Evolutionary conservation across 208 protist genomes (phyloP).

Genomic region (Plasmodiophora brassicae): DNA sequence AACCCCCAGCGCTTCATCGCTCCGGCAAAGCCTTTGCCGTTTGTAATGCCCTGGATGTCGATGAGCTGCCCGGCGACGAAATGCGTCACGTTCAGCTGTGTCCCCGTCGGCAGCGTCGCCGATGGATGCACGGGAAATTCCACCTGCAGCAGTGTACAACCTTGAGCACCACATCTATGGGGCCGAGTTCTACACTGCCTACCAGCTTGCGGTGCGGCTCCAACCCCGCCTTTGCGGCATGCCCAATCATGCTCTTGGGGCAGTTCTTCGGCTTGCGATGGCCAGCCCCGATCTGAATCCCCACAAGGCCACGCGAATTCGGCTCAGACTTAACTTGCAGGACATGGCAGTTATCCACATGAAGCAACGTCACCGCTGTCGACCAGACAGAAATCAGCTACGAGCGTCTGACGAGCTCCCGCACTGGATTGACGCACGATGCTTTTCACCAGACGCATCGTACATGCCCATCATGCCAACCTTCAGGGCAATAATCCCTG

Average conservation of each 20-base stretch:
- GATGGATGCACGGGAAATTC: slow-evolving; percentile 50
- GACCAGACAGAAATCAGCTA: too few species aligned
- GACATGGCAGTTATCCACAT: slow-evolving; percentile 37
- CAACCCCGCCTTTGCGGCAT: slow-evolving; percentile 39
- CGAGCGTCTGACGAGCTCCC: background rate
- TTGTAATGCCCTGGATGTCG: slow-evolving; percentile 52
- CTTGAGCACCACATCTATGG: background rate
- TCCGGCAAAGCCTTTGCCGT: slow-evolving; percentile 55
- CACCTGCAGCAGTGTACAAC: background rate
- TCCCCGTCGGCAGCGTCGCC: slow-evolving; percentile 27
- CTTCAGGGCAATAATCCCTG: slow-evolving; percentile 47
- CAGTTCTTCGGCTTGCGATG: slow-evolving; percentile 36
- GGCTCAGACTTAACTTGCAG: background rate
- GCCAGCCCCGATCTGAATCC: slow-evolving; percentile 50
- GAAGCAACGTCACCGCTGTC: slow-evolving; percentile 41
- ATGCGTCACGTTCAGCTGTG: slow-evolving; percentile 48
- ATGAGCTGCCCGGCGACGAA: slow-evolving; percentile 58
- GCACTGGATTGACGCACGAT: background rate
- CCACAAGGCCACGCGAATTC: background rate
- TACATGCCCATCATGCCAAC: slow-evolving; percentile 50
- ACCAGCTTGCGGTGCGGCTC: slow-evolving; percentile 41
- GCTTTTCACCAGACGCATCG: slow-evolving; percentile 35
- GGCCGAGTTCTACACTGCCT: background rate
- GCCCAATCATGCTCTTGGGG: slow-evolving; percentile 35
- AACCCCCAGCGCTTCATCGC: slow-evolving; percentile 63